Conservation (phyloP, 345 rosid species). For the Aquilaria sinensis region DNA sequence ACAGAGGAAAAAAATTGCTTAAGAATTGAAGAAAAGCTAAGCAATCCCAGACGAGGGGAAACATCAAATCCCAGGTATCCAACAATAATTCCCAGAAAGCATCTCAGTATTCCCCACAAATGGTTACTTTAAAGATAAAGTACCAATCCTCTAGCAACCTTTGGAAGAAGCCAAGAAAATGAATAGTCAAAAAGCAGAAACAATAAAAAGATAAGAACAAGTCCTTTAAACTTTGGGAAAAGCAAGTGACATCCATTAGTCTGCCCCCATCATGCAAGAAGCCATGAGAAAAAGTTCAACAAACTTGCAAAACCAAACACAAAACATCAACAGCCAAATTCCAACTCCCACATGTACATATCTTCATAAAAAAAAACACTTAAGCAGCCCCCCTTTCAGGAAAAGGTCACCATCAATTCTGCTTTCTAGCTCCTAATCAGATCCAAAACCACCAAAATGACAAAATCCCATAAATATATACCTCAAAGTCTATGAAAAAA, state of each 20-base stretch:
- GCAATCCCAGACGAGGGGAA: neutral
- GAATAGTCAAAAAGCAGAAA: constrained; percentile 9
- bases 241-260: constrained; percentile 29
- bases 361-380: neutral
- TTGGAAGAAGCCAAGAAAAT: constrained; percentile 10
- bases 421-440: constrained; percentile 20
- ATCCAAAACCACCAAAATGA: constrained; percentile 22
- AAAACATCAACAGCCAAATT: constrained; percentile 33
- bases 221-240: constrained; percentile 15
- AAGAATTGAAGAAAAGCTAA: neutral
- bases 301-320: constrained; percentile 38
- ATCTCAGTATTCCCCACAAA: neutral
- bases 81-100: constrained; percentile 1
- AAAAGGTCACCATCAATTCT: constrained; percentile 14
- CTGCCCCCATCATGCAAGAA: constrained; percentile 26
- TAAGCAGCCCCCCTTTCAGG: neutral
- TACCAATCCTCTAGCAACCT: neutral
- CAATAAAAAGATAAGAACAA: constrained; percentile 13
- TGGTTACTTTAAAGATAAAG: neutral
- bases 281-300: constrained; percentile 31
- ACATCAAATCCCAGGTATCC: neutral
- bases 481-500: constrained; percentile 5
- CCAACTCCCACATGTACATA: constrained; percentile 18
- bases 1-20: neutral
- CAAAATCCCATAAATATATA: constrained; percentile 14